Evolutionary conservation across 108 stramenopile genomes (phyloP), one percentile per base, ranked within the genome.

Genomic region (Pseudonitzschia pungens): DNA sequence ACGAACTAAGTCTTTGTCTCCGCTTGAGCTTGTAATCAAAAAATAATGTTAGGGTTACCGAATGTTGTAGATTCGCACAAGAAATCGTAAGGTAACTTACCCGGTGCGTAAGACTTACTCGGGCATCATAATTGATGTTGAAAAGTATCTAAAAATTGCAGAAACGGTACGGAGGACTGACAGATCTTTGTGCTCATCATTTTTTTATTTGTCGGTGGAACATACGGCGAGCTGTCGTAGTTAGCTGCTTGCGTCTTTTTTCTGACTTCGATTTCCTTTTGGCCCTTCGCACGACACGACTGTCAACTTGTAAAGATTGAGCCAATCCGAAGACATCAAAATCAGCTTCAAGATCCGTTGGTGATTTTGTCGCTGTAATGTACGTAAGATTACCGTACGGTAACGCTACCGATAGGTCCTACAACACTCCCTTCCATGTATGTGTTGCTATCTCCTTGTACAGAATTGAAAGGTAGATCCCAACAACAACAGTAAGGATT

Each of bases 151-250:
- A 8, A 48, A 48, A 48, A 48, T 18, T 8, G 2, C 9, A 48
- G 14, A 48, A 48, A 48, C 10, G 45, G 45, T 48, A 48, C 45
- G 45, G 45, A 48, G 45, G 36, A 64, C 63, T 43, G 42, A 43
- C 42, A 64, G 32, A 45, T 65, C 40, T 53, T 54, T 32, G 24
- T 48, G 68, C 26, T 69, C 52, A 40, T 29, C 26, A 54, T 69
- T 28, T 69, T 2, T 36, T 29, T 9, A 54, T 69, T 28, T 69
- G 36, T 36, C 36, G 36, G 6, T 36, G 36, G 9, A 48, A 48
- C 45, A 48, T 12, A 48, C 6, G 36, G 6, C 36, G 6, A 36
- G 36, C 36, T 36, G 36, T 6, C 36, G 36, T 36, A 36, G 36
- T 36, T 48, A 18, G 45, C 2, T 48, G 45, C 45, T 48, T 48